Evolutionary conservation across 306 rosid genomes (phyloP).

Genomic region (Lotus japonicus): DNA sequence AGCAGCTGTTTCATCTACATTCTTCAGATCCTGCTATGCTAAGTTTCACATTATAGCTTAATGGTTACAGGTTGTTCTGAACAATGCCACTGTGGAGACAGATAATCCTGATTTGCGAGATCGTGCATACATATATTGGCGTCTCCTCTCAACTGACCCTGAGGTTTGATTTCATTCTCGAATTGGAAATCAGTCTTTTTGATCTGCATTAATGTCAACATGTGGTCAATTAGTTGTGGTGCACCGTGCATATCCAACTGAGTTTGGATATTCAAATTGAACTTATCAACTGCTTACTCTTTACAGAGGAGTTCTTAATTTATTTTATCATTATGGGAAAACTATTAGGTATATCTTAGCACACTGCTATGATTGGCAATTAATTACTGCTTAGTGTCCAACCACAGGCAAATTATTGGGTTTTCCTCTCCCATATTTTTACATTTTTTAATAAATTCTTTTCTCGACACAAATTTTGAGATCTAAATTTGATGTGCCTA

Average conservation of each 20-base stretch:
- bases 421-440: no score
- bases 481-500: constrained; percentile 23
- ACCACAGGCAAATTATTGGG: neutral
- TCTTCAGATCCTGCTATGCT: neutral
- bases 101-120: constrained; percentile 99
- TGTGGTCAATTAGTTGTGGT: constrained; percentile 16
- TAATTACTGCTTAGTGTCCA: neutral
- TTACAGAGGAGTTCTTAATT: neutral
- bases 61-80: constrained; percentile 79
- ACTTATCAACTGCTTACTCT: neutral
- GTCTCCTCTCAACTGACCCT: constrained; percentile 95
- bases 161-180: constrained; percentile 62
- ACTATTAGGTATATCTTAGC: neutral
- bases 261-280: constrained; percentile 13
- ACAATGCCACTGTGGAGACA: constrained; percentile 95
- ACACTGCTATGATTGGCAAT: neutral
- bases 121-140: constrained; percentile 99
- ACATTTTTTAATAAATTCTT: neutral
- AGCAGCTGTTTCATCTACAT: neutral
- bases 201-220: neutral
- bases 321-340: neutral
- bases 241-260: neutral
- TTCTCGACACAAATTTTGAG: neutral
- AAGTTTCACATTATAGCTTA: constrained; percentile 21
- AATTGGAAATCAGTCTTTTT: constrained; percentile 1